Evolutionary conservation across 495 filamentous ascomycete genomes (phyloP).

Genomic region (Bryoglossum gracile): DNA sequence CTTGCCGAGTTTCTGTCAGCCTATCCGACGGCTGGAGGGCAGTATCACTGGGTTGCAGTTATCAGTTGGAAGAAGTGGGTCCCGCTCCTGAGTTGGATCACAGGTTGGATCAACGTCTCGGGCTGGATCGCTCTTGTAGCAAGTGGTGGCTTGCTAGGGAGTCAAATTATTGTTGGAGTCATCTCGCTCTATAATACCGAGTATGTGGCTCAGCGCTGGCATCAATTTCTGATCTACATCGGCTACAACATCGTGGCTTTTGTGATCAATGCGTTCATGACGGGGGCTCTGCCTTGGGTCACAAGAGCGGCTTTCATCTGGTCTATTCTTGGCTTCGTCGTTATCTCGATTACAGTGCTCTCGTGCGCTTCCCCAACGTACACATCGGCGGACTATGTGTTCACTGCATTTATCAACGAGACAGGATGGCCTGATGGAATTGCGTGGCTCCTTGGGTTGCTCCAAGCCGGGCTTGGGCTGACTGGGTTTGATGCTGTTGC

Average conservation of each 20-base stretch:
- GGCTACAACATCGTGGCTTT: constrained; percentile 56
- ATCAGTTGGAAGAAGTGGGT: constrained; percentile 28
- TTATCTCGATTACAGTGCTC: constrained; percentile 34
- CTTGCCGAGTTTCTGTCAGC: constrained; percentile 44
- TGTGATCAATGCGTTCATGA: constrained; percentile 60
- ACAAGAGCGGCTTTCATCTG: constrained; percentile 49
- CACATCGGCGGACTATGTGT: constrained; percentile 40
- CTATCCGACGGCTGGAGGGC: constrained; percentile 46
- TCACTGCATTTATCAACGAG: constrained; percentile 50
- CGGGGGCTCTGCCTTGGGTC: constrained; percentile 52
- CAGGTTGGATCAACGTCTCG: constrained; percentile 33
- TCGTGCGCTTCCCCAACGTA: constrained; percentile 30
- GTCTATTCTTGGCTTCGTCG: constrained; percentile 24
- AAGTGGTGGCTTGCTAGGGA: constrained; percentile 31
- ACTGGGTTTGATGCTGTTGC: constrained; percentile 58
- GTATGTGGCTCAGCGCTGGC: constrained; percentile 55
- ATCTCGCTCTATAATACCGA: constrained; percentile 26
- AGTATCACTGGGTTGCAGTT: constrained; percentile 43
- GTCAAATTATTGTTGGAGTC: constrained; percentile 16
- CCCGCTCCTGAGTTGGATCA: constrained; percentile 7
- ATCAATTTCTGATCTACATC: constrained; percentile 69
- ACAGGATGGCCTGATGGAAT: constrained; percentile 58
- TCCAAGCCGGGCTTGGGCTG: constrained; percentile 54
- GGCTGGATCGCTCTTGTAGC: constrained; percentile 36
- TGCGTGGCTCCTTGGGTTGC: constrained; percentile 54